Base-by-base conservation (phyloP, 352 stramenopile genomes). In the Phytophthora citricola region DNA sequence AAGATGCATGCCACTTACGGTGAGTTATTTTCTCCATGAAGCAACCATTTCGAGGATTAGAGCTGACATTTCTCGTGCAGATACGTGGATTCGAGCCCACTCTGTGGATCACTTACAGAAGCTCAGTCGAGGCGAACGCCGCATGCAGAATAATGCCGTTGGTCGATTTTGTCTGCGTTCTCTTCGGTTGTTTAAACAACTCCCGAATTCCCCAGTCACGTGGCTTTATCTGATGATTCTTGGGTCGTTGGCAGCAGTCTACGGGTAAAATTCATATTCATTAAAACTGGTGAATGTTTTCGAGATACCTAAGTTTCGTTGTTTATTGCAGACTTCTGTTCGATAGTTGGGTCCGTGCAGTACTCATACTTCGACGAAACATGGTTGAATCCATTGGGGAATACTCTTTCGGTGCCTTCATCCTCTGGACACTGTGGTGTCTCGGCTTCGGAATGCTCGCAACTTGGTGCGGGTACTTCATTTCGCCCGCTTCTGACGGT, bases 171-270 rank as follows among this genome's bases (percentile, higher is more conserved):
- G 83, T 32, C 71, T 91, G 17, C 69, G 68, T 4, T 87, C 78
- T 38, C 78, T 92, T 10, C 67, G 70, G 29, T 43, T 93, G 44
- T 93, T 83, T 69, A 90, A 89, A 56, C 85, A 90, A 52, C 46
- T 95, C n/a, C 85, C 87, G 20, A 88, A 93, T 46, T 95, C 87
- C 29, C 87, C 83, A 1, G 84, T 92, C 26, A 95, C 82, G 52
- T 95, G 87, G 87, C 68, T 93, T 17, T 95, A 89, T 40, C 63
- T 95, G 36, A 73, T 81, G 34, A 70, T 89, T 6, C 59, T 95
- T 8, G 83, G 87, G 7, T 67, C 63, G 2, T 54, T 90, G 47
- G 78, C 83, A 14, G 85, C 85, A 34, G 41, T 89, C 11, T 90
- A 89, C 52, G 85, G 81, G 86, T 94, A 75, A 36, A 65, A 36